Conservation (phyloP, 192 early-diverging fungal species). For the Geranomyces variabilis region DNA sequence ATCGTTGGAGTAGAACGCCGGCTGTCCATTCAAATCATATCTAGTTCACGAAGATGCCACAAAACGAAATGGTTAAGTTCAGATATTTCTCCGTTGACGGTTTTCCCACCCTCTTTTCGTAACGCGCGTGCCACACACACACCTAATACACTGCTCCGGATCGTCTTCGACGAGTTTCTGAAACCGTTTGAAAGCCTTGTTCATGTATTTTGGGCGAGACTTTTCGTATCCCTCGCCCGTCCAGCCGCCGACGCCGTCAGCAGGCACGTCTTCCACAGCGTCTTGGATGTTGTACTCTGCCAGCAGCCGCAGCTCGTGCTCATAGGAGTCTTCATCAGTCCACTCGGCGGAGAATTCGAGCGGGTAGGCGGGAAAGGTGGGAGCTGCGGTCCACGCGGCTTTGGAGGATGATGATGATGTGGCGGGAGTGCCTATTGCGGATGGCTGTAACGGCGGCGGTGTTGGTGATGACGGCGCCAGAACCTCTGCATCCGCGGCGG, state of each 20-base stretch:
- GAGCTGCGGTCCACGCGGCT: constrained; percentile 19
- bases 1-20: constrained; percentile 67
- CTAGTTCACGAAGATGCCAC: constrained; percentile 35
- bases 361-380: constrained; percentile 41
- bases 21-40: constrained; percentile 71
- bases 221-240: constrained; percentile 85
- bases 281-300: constrained; percentile 46
- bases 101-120: too few species aligned
- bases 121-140: too few species aligned
- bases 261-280: constrained; percentile 36
- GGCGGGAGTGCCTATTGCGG: background rate
- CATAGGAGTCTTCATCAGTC: constrained; percentile 18
- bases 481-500: background rate
- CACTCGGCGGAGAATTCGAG: constrained; percentile 39
- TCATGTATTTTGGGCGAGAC: constrained; percentile 68
- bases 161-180: constrained; percentile 67
- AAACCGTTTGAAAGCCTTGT: constrained; percentile 82
- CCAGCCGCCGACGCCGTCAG: constrained; percentile 57
- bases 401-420: background rate
- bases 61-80: too few species aligned
- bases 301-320: constrained; percentile 44
- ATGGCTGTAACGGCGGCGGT: background rate
- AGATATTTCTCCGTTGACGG: too few species aligned
- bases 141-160: constrained; percentile 84
- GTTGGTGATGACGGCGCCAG: background rate